Conservation (phyloP, 2,329 filamentous ascomycete genomes). For the Nectriaceae sp. region DNA sequence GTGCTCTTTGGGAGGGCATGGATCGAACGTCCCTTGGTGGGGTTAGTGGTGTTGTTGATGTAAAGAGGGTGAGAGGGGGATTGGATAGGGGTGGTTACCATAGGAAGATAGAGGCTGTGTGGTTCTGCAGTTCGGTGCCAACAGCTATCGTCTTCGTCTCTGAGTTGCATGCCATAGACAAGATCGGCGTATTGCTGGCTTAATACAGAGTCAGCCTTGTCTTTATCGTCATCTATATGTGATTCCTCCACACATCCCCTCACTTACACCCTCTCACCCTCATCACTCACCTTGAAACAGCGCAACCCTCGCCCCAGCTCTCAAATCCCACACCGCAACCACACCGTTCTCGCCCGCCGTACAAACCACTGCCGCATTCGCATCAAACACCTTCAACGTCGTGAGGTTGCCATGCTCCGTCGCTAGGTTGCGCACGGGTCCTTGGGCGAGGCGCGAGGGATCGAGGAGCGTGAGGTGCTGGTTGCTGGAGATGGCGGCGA, state of each 20-base stretch:
- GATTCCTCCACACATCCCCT: not conserved
- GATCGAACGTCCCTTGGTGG: slow-evolving; percentile 59
- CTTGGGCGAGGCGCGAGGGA: slow-evolving; percentile 54
- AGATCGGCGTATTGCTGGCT: slow-evolving; percentile 55
- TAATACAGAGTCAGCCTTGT: too few relatives aligned
- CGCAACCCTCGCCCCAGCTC: slow-evolving; percentile 47
- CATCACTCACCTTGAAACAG: slow-evolving; percentile 47
- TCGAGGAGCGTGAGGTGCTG: slow-evolving; percentile 69
- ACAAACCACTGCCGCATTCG: slow-evolving; percentile 55
- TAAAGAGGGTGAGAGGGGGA: not conserved
- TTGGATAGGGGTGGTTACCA: slow-evolving; percentile 46
- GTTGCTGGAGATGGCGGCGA: slow-evolving; percentile 70
- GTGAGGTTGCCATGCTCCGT: slow-evolving; percentile 65
- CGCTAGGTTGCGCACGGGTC: slow-evolving; percentile 48
- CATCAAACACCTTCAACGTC: slow-evolving; percentile 59
- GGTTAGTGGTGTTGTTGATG: not conserved
- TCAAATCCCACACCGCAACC: slow-evolving; percentile 67
- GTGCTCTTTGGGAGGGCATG: slow-evolving; percentile 46
- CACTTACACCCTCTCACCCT: slow-evolving; percentile 5
- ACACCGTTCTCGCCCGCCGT: slow-evolving; percentile 74
- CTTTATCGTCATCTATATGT: not conserved
- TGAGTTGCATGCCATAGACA: slow-evolving; percentile 65
- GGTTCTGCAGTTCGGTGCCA: slow-evolving; percentile 71
- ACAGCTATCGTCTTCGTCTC: slow-evolving; percentile 63
- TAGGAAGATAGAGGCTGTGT: slow-evolving; percentile 61